Evolutionary conservation across 164 flowering plant species (phyloP), one percentile per base, ranked within the genome.

Genomic region (Chloranthus sessilifolius): DNA sequence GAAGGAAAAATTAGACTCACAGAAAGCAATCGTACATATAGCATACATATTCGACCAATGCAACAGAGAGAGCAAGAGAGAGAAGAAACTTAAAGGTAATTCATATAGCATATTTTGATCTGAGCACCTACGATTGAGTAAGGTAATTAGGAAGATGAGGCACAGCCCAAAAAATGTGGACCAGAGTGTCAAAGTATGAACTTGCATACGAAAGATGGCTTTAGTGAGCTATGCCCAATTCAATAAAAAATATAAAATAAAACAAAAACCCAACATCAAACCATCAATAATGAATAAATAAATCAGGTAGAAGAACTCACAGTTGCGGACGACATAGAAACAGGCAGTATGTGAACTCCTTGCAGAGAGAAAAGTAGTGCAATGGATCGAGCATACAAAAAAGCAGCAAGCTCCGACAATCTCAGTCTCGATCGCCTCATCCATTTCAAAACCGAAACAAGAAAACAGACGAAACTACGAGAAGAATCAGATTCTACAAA

Each of bases 261-360:
- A 2, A 9, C 15, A n/a, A 21, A 17, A 38, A 38, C 2, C 15
- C 15, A 7, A 38, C 6, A 3, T n/a, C 42, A 2, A n/a, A 38
- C 42, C 42, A 17, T 38, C 2, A 38, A 38, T n/a, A 7, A n/a
- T n/a, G 15, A 17, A 1, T 9, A n/a, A 2, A 38, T 38, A 5
- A n/a, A 17, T n/a, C 19, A 8, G 7, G 20, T n/a, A 21, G 42
- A 38, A 10, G 36, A 7, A 7, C 7, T 34, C 38, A 39, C 21
- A 24, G 15, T 11, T 8, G 20, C 6, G 26, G 8, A 16, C 24
- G 2, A 29, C 12, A 12, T 14, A 9, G 19, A 31, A 42, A 86
- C 91, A 74, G 38, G 59, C 52, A 64, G 52, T 36, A 83, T 78
- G 33, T 25, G 84, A 33, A 87, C 54, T 27, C 95, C 94, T 24